Evolutionary conservation across 2,329 filamentous ascomycete genomes (phyloP).

Genomic region (Penicillium decumbens): DNA sequence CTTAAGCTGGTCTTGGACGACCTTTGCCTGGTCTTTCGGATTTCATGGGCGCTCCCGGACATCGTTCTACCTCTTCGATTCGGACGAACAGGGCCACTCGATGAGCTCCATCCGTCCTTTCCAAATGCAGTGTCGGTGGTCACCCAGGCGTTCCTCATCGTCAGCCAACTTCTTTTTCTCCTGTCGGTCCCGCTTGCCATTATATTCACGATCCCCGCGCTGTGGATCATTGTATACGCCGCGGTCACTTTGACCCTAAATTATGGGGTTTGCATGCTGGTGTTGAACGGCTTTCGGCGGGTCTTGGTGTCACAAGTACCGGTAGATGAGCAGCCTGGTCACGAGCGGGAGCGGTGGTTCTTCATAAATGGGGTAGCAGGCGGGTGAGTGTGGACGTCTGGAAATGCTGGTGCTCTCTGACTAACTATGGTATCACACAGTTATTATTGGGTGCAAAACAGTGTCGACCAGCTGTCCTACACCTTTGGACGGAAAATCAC

Average conservation of each 20-base stretch:
- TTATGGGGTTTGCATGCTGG: slow-evolving; percentile 26
- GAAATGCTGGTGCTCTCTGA: slow-evolving; percentile 11
- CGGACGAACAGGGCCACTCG: slow-evolving; percentile 50
- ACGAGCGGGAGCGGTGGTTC: slow-evolving; percentile 67
- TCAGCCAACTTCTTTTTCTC: slow-evolving; percentile 60
- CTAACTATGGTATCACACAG: slow-evolving; percentile 13
- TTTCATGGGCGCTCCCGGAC: slow-evolving; percentile 48
- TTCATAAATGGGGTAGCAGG: slow-evolving; percentile 67
- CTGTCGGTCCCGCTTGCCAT: slow-evolving; percentile 51
- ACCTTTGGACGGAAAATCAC: slow-evolving; percentile 68
- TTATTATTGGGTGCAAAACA: slow-evolving; percentile 64
- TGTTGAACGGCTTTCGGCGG: slow-evolving; percentile 47
- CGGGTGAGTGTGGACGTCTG: slow-evolving; percentile 40
- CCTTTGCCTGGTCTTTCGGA: slow-evolving; percentile 34
- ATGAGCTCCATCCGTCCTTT: slow-evolving; percentile 59
- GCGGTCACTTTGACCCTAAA: slow-evolving; percentile 27
- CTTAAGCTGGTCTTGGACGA: slow-evolving; percentile 38
- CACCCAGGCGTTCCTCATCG: slow-evolving; percentile 55
- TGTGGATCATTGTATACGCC: slow-evolving; percentile 28
- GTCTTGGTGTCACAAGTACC: slow-evolving; percentile 38
- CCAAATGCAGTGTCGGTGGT: slow-evolving; percentile 55
- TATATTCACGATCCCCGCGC: slow-evolving; percentile 44
- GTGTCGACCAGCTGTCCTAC: slow-evolving; percentile 64
- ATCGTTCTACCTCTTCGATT: slow-evolving; percentile 57
- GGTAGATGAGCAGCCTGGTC: slow-evolving; percentile 30